Evolutionary conservation across 2,329 filamentous ascomycete genomes (phyloP).

Genomic region (Purpureocillium takamizusanense): DNA sequence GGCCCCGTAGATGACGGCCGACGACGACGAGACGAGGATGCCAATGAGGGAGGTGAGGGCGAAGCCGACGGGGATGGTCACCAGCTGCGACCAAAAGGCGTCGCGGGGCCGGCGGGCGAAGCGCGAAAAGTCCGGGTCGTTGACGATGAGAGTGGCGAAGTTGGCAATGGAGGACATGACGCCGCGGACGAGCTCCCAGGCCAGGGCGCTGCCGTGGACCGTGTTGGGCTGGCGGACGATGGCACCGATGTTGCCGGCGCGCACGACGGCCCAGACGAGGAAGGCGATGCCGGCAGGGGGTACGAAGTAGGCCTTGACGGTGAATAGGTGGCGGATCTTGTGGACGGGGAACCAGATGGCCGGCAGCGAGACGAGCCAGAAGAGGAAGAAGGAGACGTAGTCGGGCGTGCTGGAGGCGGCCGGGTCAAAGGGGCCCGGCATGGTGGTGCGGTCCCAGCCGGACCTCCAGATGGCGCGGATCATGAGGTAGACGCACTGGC

Average conservation of each 20-base stretch:
- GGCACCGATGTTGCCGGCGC: constrained; percentile 74
- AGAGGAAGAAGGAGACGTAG: constrained; percentile 78
- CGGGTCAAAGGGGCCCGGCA: constrained; percentile 58
- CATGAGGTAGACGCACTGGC: constrained; percentile 80
- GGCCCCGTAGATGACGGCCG: constrained; percentile 55
- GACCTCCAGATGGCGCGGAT: constrained; percentile 74
- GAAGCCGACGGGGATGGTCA: constrained; percentile 64
- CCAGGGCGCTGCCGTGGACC: constrained; percentile 58
- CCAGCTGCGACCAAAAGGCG: constrained; percentile 71
- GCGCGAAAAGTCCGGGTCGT: constrained; percentile 77
- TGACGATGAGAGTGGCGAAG: constrained; percentile 78
- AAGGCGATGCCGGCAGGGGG: constrained; percentile 77
- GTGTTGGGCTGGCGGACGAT: constrained; percentile 63
- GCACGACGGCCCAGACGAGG: constrained; percentile 77
- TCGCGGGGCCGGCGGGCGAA: constrained; percentile 71
- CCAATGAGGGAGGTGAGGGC: constrained; percentile 78
- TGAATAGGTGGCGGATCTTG: constrained; percentile 82
- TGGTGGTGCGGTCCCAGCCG: constrained; percentile 43
- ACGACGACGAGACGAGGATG: constrained; percentile 68
- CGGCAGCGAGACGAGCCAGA: constrained; percentile 72
- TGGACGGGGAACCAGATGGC: constrained; percentile 87
- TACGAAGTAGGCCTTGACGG: constrained; percentile 78
- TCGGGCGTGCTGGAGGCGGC: constrained; percentile 63
- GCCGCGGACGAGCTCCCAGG: constrained; percentile 74
- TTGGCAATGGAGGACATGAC: constrained; percentile 88